Percentiles rank a stretch among this genome's conserved stretches.
These are phyloP conservation scores for Halophytophthora batemanensis DNA, from an alignment of 352 stramenopile species.

Conservation along the genomic window DNA sequence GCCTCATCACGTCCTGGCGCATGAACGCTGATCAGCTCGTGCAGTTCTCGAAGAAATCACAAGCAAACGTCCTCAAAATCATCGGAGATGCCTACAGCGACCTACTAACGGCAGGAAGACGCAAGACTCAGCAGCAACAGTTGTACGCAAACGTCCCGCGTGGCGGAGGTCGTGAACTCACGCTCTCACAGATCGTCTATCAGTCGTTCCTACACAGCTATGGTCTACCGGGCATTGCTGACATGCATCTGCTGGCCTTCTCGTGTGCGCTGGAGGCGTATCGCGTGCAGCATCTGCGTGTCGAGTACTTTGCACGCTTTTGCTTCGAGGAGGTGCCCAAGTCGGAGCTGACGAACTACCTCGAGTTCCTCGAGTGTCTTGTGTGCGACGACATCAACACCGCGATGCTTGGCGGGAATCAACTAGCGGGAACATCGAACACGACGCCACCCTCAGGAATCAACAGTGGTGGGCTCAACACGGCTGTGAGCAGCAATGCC, in stretches of 20 bases:
- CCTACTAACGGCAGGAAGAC: conserved; percentile 51
- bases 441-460: conserved; percentile 2
- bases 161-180: conserved; percentile 29
- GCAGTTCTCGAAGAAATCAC: conserved; percentile 77
- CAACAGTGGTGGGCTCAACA: not conserved
- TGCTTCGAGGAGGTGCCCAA: conserved; percentile 70
- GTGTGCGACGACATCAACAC: conserved; percentile 46
- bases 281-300: conserved; percentile 58
- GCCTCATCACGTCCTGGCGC: conserved; percentile 77
- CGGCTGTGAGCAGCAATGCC: not conserved
- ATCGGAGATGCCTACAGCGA: conserved; percentile 76
- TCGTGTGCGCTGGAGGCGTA: conserved; percentile 69
- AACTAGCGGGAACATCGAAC: conserved; percentile 2
- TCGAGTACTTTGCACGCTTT: conserved; percentile 74
- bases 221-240: conserved; percentile 68
- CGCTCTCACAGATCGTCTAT: conserved; percentile 73
- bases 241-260: conserved; percentile 78
- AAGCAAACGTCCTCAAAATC: conserved; percentile 58
- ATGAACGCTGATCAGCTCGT: conserved; percentile 79
- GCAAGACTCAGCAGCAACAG: conserved; percentile 37
- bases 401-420: conserved; percentile 10
- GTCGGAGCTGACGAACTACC: conserved; percentile 52
- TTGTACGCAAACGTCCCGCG: conserved; percentile 18
- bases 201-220: conserved; percentile 82
- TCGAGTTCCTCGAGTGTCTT: conserved; percentile 78